Evolutionary conservation across 2,329 filamentous ascomycete genomes (phyloP), one percentile per base, ranked within the genome.

Genomic region (Trichoderma sp.): DNA sequence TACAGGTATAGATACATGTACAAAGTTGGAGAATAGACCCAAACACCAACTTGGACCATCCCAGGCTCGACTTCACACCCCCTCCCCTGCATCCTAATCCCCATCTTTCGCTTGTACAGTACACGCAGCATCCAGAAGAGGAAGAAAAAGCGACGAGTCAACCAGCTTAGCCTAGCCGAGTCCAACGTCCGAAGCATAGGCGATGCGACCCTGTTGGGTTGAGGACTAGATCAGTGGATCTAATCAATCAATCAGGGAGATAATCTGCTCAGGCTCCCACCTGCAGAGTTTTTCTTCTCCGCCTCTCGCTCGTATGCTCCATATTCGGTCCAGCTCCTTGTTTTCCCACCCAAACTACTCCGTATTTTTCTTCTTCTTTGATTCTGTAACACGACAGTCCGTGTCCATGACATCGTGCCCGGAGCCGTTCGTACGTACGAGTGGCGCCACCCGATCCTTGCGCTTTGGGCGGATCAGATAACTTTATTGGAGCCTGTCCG

Each of bases 391-490:
- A n/a, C n/a, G 13, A 15, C 25, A 15, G 27, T 34, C 15, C 29
- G 19, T 27, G 1, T 1, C n/a, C 5, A 4, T 32, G 3, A 8
- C 15, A n/a, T 39, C 17, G 34, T 58, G 22, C 42, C 39, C 42
- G 35, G 35, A 59, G 25, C 25, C 17, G 35, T 39, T 22, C 45
- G 10, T 12, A 34, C 22, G 34, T 35, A 34, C n/a, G 35, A 17
- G 60, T 22, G 35, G 50, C 50, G 58, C 35, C 50, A 48, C 58
- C 29, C 22, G 58, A 61, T 61, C 58, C 58, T 37, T 54, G 34
- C 48, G 17, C 50, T 56, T 32, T 19, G 34, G 9, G 56, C 71
- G 71, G 72, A 73, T 73, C 72, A 68, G 72, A 73, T 73, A 73
- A 73, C 70, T 70, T 69, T 70, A 69, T 67, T 71, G 67, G 53